Evolutionary conservation across 495 filamentous ascomycete species (phyloP).

Genomic region (Jackrogersella minutella): DNA sequence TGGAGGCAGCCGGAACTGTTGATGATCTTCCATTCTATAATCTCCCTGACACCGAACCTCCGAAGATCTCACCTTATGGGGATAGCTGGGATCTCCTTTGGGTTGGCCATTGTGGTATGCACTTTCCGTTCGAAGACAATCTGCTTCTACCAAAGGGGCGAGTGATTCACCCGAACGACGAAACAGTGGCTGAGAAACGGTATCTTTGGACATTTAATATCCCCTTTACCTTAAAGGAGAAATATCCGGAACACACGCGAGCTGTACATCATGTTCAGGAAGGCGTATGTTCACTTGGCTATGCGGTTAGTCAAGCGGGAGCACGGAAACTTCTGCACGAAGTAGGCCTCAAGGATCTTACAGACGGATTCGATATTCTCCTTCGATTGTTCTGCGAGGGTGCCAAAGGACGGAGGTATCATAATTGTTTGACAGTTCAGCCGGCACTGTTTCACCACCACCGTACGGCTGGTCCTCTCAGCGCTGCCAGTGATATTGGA

Average conservation of each 20-base stretch:
- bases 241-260: conserved; percentile 44
- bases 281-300: conserved; percentile 6
- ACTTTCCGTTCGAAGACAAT: neutral
- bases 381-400: conserved; percentile 43
- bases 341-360: neutral
- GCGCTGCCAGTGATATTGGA: neutral
- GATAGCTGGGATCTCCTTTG: conserved; percentile 67
- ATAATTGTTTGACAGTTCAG: conserved; percentile 43
- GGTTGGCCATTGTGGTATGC: conserved; percentile 46
- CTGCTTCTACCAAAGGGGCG: neutral
- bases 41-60: conserved; percentile 44
- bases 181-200: conserved; percentile 3
- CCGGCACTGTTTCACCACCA: conserved; percentile 43
- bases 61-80: conserved; percentile 59
- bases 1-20: neutral
- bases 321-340: neutral
- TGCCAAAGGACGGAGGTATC: conserved; percentile 21
- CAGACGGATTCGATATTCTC: conserved; percentile 13
- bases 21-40: neutral
- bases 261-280: conserved; percentile 45
- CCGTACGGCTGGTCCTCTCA: conserved; percentile 3
- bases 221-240: conserved; percentile 34
- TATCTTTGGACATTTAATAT: conserved; percentile 41
- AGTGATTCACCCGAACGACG: neutral
- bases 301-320: neutral